Base-by-base conservation (phyloP, 2,329 filamentous ascomycete genomes). In the Botrytis aclada region DNA sequence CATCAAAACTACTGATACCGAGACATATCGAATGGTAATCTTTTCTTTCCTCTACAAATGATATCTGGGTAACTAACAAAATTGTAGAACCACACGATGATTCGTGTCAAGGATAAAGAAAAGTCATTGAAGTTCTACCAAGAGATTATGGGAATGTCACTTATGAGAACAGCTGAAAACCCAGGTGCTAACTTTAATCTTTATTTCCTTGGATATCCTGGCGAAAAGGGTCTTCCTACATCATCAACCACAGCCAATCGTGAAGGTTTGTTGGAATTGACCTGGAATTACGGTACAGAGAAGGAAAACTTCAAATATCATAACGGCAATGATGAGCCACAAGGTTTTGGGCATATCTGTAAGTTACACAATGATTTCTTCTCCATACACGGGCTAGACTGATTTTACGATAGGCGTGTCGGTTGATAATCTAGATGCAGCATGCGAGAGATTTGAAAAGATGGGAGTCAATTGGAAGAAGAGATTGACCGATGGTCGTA, bases 281-380 rank as follows among this genome's bases (percentile, higher is more conserved):
- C 95, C 16, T 97, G 93, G 92, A 91, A 91, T 80, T 88, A 91
- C 77, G 90, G 89, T 54, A 95, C 93, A 0, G 95, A 98, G 84
- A 96, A 95, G 75, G 88, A 90, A 72, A 84, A 84, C 76, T 96
- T 97, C 81, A 88, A 88, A 77, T 99, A 99, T 81, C 95, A 99
- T 83, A 91, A 97, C 78, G 96, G 96, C 54, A 99, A 99, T 82
- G 86, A 90, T 60, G 86, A 97, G 81, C 95, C 95, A 0, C 94
- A 98, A 82, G 96, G 96, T 0, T 98, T 98, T 77, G 95, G 95
- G 0, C 95, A 98, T 80, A 94, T 98, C 75, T 97, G 94, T 92
- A 82, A 84, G 88, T 85, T 71, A 16, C 1, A 66, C 7, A 20
- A n/a, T 29, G 10, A 20, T n/a, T n/a, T n/a, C 47, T 16, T n/a